A percentile compares a stretch with the other conserved stretches of the same genome.
Evolutionary conservation across 495 filamentous ascomycete species (phyloP).

Genomic region (Emericellopsis terricola): DNA sequence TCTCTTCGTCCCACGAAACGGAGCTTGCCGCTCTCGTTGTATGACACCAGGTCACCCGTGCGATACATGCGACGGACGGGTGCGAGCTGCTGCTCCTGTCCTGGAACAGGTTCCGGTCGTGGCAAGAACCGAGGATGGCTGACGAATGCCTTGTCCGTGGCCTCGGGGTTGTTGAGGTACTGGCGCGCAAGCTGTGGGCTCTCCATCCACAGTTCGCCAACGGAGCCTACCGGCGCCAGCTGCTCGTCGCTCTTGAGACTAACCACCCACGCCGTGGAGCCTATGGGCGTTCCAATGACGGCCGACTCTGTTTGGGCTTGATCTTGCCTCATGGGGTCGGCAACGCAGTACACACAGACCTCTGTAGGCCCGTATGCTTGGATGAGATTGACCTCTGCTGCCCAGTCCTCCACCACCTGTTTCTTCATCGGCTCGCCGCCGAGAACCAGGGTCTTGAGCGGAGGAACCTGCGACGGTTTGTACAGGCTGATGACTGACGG

Average conservation of each 20-base stretch:
- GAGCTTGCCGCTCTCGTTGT: constrained; percentile 23
- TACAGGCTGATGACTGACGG: constrained; percentile 24
- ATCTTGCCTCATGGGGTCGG: background rate
- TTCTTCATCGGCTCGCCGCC: constrained; percentile 1
- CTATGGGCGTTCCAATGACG: too few relatives aligned
- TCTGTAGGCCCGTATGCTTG: constrained; percentile 38
- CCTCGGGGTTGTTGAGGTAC: constrained; percentile 33
- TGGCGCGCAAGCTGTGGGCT: constrained; percentile 30
- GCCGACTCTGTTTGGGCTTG: background rate
- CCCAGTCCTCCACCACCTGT: background rate
- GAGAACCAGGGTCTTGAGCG: constrained; percentile 25
- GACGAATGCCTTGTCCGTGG: constrained; percentile 31
- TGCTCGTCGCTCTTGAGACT: constrained; percentile 29
- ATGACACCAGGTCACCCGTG: constrained; percentile 25
- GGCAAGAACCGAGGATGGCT: constrained; percentile 8
- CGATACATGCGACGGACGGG: constrained; percentile 20
- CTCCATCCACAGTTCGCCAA: constrained; percentile 29
- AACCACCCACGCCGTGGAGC: constrained; percentile 48
- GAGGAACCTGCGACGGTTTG: constrained; percentile 15
- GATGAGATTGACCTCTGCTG: constrained; percentile 9
- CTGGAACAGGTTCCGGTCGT: background rate
- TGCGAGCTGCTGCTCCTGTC: background rate
- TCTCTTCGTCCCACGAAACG: constrained; percentile 19
- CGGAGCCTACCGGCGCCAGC: constrained; percentile 36
- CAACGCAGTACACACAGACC: constrained; percentile 11